Conservation (phyloP, 148 eudicot species). For the Rhododendron ferrugineum region DNA sequence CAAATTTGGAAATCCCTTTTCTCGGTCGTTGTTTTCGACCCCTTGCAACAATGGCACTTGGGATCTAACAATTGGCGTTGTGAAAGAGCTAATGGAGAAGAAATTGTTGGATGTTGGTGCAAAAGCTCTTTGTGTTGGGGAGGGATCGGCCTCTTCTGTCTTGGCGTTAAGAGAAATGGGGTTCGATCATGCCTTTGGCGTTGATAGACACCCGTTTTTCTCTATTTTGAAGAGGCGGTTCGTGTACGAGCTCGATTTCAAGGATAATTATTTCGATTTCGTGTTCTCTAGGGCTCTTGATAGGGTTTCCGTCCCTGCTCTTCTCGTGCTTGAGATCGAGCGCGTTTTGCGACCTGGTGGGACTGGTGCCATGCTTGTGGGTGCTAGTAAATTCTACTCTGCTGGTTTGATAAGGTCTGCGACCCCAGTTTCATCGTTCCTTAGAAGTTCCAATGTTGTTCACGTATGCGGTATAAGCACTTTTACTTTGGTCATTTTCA, state of each 20-base stretch:
- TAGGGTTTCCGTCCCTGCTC: slow-evolving; percentile 65
- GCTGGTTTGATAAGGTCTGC: slow-evolving; percentile 59
- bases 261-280: slow-evolving; percentile 52
- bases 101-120: slow-evolving; percentile 45
- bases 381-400: slow-evolving; percentile 29
- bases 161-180: slow-evolving; percentile 47
- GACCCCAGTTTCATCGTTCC: slow-evolving; percentile 51
- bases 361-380: slow-evolving; percentile 60
- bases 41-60: slow-evolving; percentile 29
- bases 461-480: slow-evolving; percentile 45
- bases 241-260: slow-evolving; percentile 51
- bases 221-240: slow-evolving; percentile 47
- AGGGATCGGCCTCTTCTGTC: slow-evolving; percentile 43
- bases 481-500: slow-evolving; percentile 53
- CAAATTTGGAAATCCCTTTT: slow-evolving; percentile 20
- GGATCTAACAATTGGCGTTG: slow-evolving; percentile 50
- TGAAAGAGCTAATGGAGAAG: slow-evolving; percentile 53
- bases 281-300: slow-evolving; percentile 64
- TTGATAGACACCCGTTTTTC: slow-evolving; percentile 56
- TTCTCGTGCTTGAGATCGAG: slow-evolving; percentile 72
- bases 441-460: slow-evolving; percentile 46
- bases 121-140: slow-evolving; percentile 66
- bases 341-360: slow-evolving; percentile 77
- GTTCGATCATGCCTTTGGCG: slow-evolving; percentile 41
- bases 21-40: slow-evolving; percentile 3